Conservation (phyloP, 176 grass and related monocot genomes). For the Lolium perenne region DNA sequence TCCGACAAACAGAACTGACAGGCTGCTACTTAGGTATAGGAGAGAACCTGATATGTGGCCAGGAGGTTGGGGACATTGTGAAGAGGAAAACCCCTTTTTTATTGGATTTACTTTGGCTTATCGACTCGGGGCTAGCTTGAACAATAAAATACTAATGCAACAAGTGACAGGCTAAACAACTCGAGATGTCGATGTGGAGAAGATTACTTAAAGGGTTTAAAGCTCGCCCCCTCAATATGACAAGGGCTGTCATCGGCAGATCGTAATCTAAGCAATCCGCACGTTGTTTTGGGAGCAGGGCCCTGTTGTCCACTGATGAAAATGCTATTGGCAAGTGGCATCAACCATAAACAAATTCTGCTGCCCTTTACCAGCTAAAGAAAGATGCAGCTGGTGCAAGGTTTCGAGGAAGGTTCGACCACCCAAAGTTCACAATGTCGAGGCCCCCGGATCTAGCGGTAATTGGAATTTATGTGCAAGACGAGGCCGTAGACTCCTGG, state of each 20-base stretch:
- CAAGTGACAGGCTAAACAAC: constrained; percentile 37
- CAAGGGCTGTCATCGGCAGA: constrained; percentile 30
- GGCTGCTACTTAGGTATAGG: neutral
- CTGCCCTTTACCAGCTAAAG: neutral
- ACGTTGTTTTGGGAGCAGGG: constrained; percentile 45
- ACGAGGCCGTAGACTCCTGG: neutral
- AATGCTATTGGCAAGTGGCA: neutral
- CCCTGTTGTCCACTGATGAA: neutral
- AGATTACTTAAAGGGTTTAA: constrained; percentile 29
- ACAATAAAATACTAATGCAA: neutral
- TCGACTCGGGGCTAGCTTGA: neutral
- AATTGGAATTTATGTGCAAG: neutral
- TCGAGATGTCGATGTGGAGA: neutral
- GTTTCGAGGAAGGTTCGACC: constrained; percentile 9
- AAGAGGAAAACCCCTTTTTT: constrained; percentile 37
- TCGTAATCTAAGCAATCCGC: constrained; percentile 39
- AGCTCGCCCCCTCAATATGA: neutral
- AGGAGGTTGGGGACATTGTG: constrained; percentile 33
- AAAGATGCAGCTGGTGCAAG: neutral
- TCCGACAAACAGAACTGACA: too few species aligned
- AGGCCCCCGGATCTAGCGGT: constrained; percentile 16
- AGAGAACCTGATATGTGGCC: constrained; percentile 44
- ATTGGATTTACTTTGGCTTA: constrained; percentile 25
- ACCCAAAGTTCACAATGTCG: neutral
- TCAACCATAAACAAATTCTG: constrained; percentile 45